Evolutionary conservation across 805 yeast genomes (phyloP).

Genomic region (Nakazawaea molendinolei): DNA sequence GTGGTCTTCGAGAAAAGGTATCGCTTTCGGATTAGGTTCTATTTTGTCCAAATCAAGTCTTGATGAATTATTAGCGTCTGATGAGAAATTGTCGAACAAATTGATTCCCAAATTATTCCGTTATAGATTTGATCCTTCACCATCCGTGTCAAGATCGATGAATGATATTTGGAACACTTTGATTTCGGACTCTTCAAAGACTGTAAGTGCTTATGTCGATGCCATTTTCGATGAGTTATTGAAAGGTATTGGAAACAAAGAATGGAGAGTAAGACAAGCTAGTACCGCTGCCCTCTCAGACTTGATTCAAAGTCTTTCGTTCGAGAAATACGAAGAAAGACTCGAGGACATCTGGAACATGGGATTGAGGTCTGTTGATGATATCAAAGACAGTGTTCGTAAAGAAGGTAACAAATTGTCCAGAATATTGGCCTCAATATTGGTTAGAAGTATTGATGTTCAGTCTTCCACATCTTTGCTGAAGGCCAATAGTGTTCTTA

Average conservation of each 20-base stretch:
- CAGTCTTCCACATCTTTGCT: slow-evolving; percentile 32
- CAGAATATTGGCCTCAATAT: slow-evolving; percentile 52
- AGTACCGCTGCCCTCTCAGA: slow-evolving; percentile 67
- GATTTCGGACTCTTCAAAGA: slow-evolving; percentile 49
- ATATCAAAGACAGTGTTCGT: slow-evolving; percentile 89
- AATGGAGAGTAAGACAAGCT: slow-evolving; percentile 93
- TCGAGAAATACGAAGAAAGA: slow-evolving; percentile 41
- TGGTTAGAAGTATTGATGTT: slow-evolving; percentile 50
- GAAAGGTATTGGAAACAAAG: slow-evolving; percentile 65
- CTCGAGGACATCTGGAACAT: slow-evolving; percentile 76
- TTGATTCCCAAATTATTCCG: slow-evolving; percentile 80
- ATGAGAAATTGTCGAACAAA: slow-evolving; percentile 46
- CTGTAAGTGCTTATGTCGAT: slow-evolving; percentile 47
- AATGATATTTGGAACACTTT: slow-evolving; percentile 79
- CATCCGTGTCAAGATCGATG: slow-evolving; percentile 75
- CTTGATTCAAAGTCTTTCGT: slow-evolving; percentile 53
- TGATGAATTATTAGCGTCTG: slow-evolving; percentile 49
- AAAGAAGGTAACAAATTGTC: slow-evolving; percentile 70
- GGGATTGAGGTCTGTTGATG: slow-evolving; percentile 88
- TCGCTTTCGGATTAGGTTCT: slow-evolving; percentile 88
- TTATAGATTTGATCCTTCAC: slow-evolving; percentile 79
- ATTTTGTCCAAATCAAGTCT: slow-evolving; percentile 74
- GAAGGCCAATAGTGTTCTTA: slow-evolving; percentile 41
- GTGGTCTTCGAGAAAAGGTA: slow-evolving; percentile 91
- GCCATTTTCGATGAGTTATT: slow-evolving; percentile 60